Base-by-base conservation (phyloP, 2,329 filamentous ascomycete genomes). In the Endothia cerciana region DNA sequence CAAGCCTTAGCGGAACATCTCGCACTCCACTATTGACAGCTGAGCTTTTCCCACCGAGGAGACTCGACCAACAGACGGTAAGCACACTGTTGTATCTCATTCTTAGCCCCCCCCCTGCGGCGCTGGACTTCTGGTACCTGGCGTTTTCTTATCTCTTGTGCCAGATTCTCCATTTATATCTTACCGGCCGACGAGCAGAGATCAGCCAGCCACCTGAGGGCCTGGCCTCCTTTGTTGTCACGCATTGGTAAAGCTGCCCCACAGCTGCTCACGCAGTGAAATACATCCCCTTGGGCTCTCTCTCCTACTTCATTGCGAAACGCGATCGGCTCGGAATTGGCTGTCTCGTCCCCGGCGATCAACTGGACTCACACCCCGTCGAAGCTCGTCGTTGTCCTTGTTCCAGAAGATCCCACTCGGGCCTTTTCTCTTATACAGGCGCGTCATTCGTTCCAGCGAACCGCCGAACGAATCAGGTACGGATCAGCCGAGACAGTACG, bases 401-500 rank as follows among this genome's bases (percentile, higher is more conserved):
- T 19, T 59, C 22, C 25, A 13, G 22, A 41, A 30, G 56, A 38
- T 13, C 17, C 25, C 49, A 55, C 45, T 51, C 47, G 47, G 47
- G 33, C 33, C 22, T 58, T 40, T 40, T 17, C 36, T 58, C 19
- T 15, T 28, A 8, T 25, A 25, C 33, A 28, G 33, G 40, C 61
- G 36, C 47, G 41, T 60, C 41, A 47, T 53, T 62, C 57, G 57
- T 58, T 58, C 33, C 55, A 58, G 15, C 55, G 47, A 51, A 58
- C 36, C 22, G 33, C 25, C 38, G 36, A 63, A 58, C 41, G 56
- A 60, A 63, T 55, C 53, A 30, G 38, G 38, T 51, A 63, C 28
- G 30, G 22, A 38, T 58, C 59, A 63, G 60, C 55, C 56, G 25
- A 62, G 45, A 47, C 61, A 64, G 66, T 68, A 68, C 57, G 66